phyloP scores from a whole-genome alignment of 2,329 filamentous ascomycete genomes.

The Huntiella moniliformis region DNA sequence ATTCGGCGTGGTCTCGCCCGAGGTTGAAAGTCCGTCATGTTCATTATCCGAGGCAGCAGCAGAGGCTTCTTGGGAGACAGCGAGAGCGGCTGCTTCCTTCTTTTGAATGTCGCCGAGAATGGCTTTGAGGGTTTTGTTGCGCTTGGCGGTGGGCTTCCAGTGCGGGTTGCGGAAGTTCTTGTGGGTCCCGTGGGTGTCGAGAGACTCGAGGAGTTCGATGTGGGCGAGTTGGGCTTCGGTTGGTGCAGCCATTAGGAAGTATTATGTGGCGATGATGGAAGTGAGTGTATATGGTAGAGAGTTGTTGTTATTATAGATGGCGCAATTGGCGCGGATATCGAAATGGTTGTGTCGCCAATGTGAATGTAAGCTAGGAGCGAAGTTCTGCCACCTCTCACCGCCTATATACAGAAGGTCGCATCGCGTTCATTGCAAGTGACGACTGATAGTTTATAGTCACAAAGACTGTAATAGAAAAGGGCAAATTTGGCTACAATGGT shows the following conservation, averaged over 20 bases:
- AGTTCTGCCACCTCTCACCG: slow-evolving; percentile 12
- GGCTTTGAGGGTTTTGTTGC: slow-evolving; percentile 98
- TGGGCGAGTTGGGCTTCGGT: slow-evolving; percentile 63
- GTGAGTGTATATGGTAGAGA: not conserved
- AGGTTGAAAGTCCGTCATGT: slow-evolving; percentile 35
- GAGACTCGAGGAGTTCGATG: slow-evolving; percentile 67
- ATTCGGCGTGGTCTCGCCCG: slow-evolving; percentile 36
- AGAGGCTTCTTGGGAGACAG: slow-evolving; percentile 56
- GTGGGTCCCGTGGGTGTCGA: slow-evolving; percentile 72
- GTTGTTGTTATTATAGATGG: not conserved
- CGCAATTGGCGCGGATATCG: not conserved
- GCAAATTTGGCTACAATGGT: not conserved
- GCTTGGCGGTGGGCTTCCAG: slow-evolving; percentile 85
- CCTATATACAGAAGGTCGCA: not conserved
- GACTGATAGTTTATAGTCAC: not conserved
- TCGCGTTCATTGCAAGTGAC: not conserved
- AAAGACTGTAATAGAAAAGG: not conserved
- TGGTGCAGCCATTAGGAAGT: slow-evolving; percentile 36
- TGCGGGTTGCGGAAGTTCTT: slow-evolving; percentile 79
- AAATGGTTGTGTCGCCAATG: no score
- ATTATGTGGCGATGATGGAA: not conserved
- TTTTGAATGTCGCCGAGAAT: slow-evolving; percentile 78
- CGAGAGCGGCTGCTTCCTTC: slow-evolving; percentile 74
- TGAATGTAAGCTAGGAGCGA: not conserved
- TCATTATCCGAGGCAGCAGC: slow-evolving; percentile 50